Percentiles rank a stretch among this genome's conserved stretches.
Conservation (phyloP, 2,329 filamentous ascomycete species). For the Escovopsis weberi region DNA sequence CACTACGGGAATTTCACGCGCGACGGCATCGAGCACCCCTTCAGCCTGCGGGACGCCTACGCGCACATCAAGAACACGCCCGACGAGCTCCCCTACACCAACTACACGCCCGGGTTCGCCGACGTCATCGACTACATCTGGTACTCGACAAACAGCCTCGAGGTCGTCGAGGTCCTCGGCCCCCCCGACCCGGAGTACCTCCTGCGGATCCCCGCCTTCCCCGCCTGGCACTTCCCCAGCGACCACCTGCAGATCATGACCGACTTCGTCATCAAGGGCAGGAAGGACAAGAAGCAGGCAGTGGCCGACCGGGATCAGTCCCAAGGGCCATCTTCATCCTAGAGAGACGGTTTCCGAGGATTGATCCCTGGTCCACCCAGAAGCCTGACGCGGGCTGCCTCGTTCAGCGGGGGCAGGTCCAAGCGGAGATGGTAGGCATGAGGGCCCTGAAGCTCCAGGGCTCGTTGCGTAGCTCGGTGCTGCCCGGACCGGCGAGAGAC, state of each 20-base stretch:
- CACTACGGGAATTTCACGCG: conserved; percentile 89
- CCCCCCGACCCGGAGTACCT: conserved; percentile 78
- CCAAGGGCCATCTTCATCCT: neutral
- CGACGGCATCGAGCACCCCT: conserved; percentile 86
- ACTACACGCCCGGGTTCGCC: conserved; percentile 87
- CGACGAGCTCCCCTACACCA: conserved; percentile 82
- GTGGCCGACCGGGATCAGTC: conserved; percentile 40
- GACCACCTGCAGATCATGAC: conserved; percentile 84
- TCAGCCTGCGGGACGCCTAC: conserved; percentile 86
- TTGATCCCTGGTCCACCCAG: too few species aligned
- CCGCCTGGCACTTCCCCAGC: conserved; percentile 86
- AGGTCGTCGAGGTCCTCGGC: conserved; percentile 71
- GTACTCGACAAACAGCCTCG: conserved; percentile 84
- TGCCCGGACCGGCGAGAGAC: too few species aligned
- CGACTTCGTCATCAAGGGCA: conserved; percentile 76
- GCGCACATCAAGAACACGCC: conserved; percentile 65
- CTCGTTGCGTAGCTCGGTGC: too few species aligned
- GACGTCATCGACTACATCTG: conserved; percentile 95
- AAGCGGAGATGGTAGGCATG: neutral
- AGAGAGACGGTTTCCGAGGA: neutral
- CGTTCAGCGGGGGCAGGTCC: neutral
- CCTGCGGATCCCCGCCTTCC: conserved; percentile 77
- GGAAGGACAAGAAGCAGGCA: conserved; percentile 61
- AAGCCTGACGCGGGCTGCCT: neutral
- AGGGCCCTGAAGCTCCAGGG: conserved; percentile 1